phyloP scores from a whole-genome alignment of 1,284 basidiomycete genomes.

The Marasmius tenuissimus region DNA sequence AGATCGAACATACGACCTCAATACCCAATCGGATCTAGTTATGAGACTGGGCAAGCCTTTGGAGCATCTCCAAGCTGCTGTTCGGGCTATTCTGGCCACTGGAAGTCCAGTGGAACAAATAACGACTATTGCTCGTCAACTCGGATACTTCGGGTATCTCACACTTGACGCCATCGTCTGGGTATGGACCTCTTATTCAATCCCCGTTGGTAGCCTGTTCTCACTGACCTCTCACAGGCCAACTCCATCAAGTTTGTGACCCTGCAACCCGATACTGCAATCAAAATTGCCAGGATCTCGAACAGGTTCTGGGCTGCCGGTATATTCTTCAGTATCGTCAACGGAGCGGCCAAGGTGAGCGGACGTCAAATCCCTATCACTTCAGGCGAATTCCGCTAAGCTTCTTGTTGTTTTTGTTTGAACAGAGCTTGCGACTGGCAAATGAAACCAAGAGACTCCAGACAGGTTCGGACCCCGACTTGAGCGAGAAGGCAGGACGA shows the following conservation, averaged over 20 bases:
- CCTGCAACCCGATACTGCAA: constrained; percentile 63
- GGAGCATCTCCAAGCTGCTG: constrained; percentile 91
- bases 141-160: constrained; percentile 92
- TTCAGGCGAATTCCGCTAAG: not conserved
- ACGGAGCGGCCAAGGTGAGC: constrained; percentile 66
- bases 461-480: constrained; percentile 57
- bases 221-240: constrained; percentile 39
- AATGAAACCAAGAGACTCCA: constrained; percentile 58
- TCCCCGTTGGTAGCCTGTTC: not conserved
- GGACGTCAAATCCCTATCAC: not conserved
- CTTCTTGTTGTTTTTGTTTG: not conserved
- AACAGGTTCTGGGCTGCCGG: constrained; percentile 92
- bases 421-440: constrained; percentile 57
- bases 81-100: constrained; percentile 69
- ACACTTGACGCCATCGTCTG: constrained; percentile 81
- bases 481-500: constrained; percentile 66
- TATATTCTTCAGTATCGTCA: constrained; percentile 75
- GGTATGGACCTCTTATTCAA: constrained; percentile 47
- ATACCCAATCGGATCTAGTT: constrained; percentile 47
- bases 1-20: constrained; percentile 6
- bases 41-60: constrained; percentile 92
- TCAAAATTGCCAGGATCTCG: constrained; percentile 70
- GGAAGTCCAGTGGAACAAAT: constrained; percentile 74
- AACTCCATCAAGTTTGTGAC: constrained; percentile 71
- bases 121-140: constrained; percentile 81